Base-by-base conservation (phyloP, 768 basidiomycete species). In the Postia placenta region DNA sequence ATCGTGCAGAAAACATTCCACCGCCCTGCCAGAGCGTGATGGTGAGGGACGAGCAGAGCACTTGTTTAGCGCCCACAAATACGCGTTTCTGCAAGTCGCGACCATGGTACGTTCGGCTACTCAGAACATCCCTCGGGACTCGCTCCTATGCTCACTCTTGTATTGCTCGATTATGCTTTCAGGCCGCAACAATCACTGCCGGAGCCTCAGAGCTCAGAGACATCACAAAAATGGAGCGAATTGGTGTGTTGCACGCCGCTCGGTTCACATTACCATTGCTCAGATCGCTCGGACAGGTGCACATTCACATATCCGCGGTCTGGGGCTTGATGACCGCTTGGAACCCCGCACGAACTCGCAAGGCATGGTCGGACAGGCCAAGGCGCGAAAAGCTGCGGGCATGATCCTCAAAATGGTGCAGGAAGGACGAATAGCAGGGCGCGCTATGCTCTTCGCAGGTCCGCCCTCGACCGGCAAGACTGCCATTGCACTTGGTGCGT, bases 371-470 rank as follows among this genome's bases (percentile, higher is more conserved):
- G 96, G 96, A 0, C 96, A 99, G 64, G 88, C 75, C 2, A 92
- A 93, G 63, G 96, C 96, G 19, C 83, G 96, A 38, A 96, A 96
- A 67, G 95, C 96, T 0, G 96, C 95, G 0, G 96, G 96, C 2
- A 87, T 98, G 77, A 92, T 97, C 53, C 78, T 98, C 60, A 94
- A 87, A 70, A 95, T 99, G 94, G 93, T 98, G 5, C 90, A 96
- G 66, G 92, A 96, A 60, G 92, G 92, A 15, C 76, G 85, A 50
- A 97, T 98, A 60, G 93, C 96, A 0, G 96, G 96, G 23, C 80
- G 95, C 38, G 92, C 94, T 5, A 94, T 99, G 69, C 73, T 99
- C 47, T 96, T 99, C 67, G 96, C 96, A 15, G 96, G 96, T 0
- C 96, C 96, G 5, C 94, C 96, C 5, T 92, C 91, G 26, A 92